Conservation (phyloP, 352 stramenopile genomes). For the Phytophthora tentaculata region DNA sequence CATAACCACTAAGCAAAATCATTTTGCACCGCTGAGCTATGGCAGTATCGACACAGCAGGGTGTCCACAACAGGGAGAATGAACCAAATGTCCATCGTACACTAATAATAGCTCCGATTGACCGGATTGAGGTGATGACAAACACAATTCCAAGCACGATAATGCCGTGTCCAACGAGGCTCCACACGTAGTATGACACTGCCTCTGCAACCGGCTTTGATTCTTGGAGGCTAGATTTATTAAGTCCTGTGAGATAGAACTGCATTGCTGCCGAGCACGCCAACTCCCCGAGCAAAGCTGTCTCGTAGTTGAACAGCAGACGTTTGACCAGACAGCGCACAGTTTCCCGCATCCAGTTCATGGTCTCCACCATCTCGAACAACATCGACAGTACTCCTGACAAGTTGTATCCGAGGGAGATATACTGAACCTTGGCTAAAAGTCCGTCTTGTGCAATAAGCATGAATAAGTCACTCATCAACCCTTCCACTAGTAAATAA, state of each 20-base stretch:
- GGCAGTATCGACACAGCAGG: constrained; percentile 17
- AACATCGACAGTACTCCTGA: constrained; percentile 23
- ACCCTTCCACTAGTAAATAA: constrained; percentile 18
- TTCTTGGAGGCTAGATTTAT: constrained; percentile 10
- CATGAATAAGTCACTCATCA: constrained; percentile 24
- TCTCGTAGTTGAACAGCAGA: constrained; percentile 29
- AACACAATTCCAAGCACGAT: constrained; percentile 23
- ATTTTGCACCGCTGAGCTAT: constrained; percentile 20
- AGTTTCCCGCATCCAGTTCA: constrained; percentile 16
- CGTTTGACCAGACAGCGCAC: constrained; percentile 19
- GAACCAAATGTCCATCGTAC: constrained; percentile 13
- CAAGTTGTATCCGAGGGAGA: constrained; percentile 30
- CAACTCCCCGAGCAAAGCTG: constrained; percentile 16
- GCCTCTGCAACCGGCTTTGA: constrained; percentile 10
- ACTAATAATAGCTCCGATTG: constrained; percentile 5
- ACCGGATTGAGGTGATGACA: constrained; percentile 18
- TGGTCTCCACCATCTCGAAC: constrained; percentile 30
- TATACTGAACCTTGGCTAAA: constrained; percentile 25
- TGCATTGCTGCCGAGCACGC: constrained; percentile 12
- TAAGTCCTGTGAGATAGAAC: constrained; percentile 24
- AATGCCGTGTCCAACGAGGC: constrained; percentile 21
- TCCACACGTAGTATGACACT: constrained; percentile 24
- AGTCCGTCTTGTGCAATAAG: constrained; percentile 23
- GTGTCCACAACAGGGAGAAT: constrained; percentile 2
- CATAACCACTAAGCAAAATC: constrained; percentile 12